Conservation (phyloP, 768 basidiomycete genomes). For the Collybia mongolica region DNA sequence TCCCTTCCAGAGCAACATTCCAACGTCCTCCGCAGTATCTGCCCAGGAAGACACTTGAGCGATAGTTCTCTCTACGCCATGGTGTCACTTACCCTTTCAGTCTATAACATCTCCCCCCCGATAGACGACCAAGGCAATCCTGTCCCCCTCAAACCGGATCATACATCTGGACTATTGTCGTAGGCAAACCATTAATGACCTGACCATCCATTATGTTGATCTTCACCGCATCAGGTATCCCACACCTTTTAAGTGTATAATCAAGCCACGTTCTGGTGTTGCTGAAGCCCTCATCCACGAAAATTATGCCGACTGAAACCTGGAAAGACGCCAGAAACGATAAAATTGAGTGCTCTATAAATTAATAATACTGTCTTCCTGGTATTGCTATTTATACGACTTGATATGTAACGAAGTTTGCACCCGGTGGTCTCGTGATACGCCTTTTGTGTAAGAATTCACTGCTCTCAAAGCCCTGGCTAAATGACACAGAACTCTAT, state of each 20-base stretch:
- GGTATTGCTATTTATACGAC: too few relatives aligned
- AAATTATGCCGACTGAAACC: too few relatives aligned
- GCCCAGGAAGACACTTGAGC: slow-evolving; percentile 1
- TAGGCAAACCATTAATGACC: neutral
- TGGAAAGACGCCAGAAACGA: too few relatives aligned
- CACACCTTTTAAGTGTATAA: slow-evolving; percentile 9
- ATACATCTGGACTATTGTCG: neutral
- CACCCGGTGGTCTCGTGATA: too few relatives aligned
- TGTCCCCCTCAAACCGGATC: neutral
- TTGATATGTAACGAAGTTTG: too few relatives aligned
- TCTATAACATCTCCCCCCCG: neutral
- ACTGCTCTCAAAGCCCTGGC: too few relatives aligned
- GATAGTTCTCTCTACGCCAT: neutral
- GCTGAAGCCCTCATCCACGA: neutral
- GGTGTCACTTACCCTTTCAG: neutral
- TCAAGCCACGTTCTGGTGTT: slow-evolving; percentile 7
- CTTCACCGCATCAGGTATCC: slow-evolving; percentile 3
- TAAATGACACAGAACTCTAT: too few relatives aligned
- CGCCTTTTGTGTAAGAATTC: too few relatives aligned
- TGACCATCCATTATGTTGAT: neutral
- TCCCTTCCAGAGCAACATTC: neutral
- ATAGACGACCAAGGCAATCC: neutral
- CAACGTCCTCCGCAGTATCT: neutral
- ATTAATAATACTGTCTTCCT: too few relatives aligned
- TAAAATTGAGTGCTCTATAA: too few relatives aligned